Base-by-base conservation (phyloP, 140 eudicot genomes). In the Bidens hawaiensis region DNA sequence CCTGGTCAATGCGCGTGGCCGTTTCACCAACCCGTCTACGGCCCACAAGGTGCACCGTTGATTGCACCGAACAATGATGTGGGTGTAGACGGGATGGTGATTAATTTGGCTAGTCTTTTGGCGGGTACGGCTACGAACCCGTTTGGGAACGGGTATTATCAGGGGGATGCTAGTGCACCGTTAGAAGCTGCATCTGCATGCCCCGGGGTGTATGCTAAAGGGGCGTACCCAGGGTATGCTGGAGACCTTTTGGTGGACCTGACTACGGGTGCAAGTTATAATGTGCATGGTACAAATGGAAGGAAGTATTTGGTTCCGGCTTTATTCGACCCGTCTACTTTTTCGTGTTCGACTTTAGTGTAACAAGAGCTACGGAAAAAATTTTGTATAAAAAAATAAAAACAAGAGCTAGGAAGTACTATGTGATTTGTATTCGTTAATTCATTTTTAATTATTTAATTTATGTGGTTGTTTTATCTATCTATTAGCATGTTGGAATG, bases 1-100 rank as follows among this genome's bases (percentile, higher is more conserved):
- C 85, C 93, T 5, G 93, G 87, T 21, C 69, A 70, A 11, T 84
- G 91, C 16, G 86, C 90, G 7, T 83, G 90, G 90, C 90, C 90
- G 1, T 84, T 84, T 54, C 84, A 75, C 47, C 80, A 81, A 64
- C 93, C 93, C 12, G 68, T 75, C 0, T 84, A 77, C 62, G 93
- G 93, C 22, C 93, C 93, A 60, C 87, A 84, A 50, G 51, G 36
- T 36, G 74, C 86, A 10, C 84, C 93, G 3, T 26, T 84, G 30
- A 64, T 81, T 2, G 81, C 88, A n/a, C 94, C 94, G 10, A 84
- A 84, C 63, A 74, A 73, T 21, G 93, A 84, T 16, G 80, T 84
- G 57, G 93, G 93, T 11, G 17, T 78, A 0, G 93, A 84, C 34
- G 88, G 94, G 17, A 72, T 84, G 81, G 79, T 84, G 2, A 78